These are phyloP conservation scores for Lasiodiplodia gonubiensis DNA, from an alignment of 2,329 filamentous ascomycete species.

Conservation along the genomic window DNA sequence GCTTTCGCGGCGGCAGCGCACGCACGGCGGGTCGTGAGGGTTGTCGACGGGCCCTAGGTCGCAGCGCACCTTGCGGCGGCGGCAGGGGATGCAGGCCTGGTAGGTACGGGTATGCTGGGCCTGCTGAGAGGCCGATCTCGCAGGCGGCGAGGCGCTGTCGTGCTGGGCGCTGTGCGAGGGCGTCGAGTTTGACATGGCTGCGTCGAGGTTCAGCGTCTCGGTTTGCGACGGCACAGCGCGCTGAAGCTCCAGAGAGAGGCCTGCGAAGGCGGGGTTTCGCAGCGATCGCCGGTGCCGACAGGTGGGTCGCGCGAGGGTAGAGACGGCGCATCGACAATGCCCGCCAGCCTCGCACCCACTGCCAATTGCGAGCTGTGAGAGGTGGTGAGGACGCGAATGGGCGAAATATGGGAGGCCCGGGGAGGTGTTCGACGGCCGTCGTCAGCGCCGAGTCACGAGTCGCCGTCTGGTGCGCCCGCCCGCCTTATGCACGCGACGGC, in stretches of 20 bases:
- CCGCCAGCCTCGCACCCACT: constrained; percentile 1
- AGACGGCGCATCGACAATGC: constrained; percentile 10
- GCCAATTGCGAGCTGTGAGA: constrained; percentile 8
- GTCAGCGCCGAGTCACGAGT: constrained; percentile 22
- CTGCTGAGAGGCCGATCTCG: not conserved
- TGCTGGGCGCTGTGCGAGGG: constrained; percentile 16
- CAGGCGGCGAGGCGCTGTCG: constrained; percentile 28
- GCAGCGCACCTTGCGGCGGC: constrained; percentile 63
- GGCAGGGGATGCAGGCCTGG: constrained; percentile 60
- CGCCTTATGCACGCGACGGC: constrained; percentile 16
- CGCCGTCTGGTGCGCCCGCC: constrained; percentile 8
- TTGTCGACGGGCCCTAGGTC: constrained; percentile 80
- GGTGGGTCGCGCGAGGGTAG: constrained; percentile 18
- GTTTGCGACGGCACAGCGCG: constrained; percentile 25
- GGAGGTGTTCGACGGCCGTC: not conserved
- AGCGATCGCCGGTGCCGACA: constrained; percentile 17
- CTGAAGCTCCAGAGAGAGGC: constrained; percentile 22
- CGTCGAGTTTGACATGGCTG: constrained; percentile 25
- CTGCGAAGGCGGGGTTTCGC: constrained; percentile 21
- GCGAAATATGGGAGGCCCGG: not conserved
- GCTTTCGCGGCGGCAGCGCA: constrained; percentile 89
- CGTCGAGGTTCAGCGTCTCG: constrained; percentile 20
- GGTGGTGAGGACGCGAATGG: not conserved
- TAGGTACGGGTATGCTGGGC: constrained; percentile 46
- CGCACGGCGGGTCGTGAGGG: constrained; percentile 90